Evolutionary conservation across 805 yeast genomes (phyloP).

Genomic region (Tetrapisispora phaffii): DNA sequence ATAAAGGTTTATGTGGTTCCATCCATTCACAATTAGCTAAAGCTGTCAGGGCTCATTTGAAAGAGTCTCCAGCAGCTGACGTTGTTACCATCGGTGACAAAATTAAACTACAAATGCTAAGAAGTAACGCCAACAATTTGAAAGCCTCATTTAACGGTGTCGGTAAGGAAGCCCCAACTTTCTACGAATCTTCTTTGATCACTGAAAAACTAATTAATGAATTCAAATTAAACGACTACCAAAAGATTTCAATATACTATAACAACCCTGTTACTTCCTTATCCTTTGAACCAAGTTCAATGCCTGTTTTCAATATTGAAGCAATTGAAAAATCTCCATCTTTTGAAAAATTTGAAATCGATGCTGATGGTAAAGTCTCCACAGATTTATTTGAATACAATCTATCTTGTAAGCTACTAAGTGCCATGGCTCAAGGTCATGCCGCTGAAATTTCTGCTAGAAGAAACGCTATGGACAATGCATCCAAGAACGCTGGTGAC

Average conservation of each 20-base stretch:
- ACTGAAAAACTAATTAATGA: slow-evolving; percentile 70
- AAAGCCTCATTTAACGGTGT: slow-evolving; percentile 77
- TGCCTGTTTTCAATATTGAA: slow-evolving; percentile 56
- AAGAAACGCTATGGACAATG: slow-evolving; percentile 99
- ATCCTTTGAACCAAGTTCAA: slow-evolving; percentile 73
- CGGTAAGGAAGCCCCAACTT: slow-evolving; percentile 96
- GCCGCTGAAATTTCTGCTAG: slow-evolving; percentile 97
- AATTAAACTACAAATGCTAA: slow-evolving; percentile 75
- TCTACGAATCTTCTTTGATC: slow-evolving; percentile 78
- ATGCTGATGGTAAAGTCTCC: slow-evolving; percentile 58
- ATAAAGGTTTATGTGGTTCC: slow-evolving; percentile 98
- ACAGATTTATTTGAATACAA: slow-evolving; percentile 75
- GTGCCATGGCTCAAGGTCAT: slow-evolving; percentile 95
- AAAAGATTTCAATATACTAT: slow-evolving; percentile 70
- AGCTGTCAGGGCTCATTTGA: slow-evolving; percentile 63
- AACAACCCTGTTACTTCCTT: slow-evolving; percentile 83
- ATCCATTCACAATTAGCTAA: slow-evolving; percentile 93
- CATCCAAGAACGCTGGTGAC: slow-evolving; percentile 98
- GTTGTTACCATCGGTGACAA: slow-evolving; percentile 91
- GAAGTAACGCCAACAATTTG: slow-evolving; percentile 65
- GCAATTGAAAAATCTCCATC: slow-evolving; percentile 79
- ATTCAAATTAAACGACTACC: slow-evolving; percentile 39
- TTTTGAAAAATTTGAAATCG: slow-evolving; percentile 71
- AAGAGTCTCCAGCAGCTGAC: slow-evolving; percentile 58
- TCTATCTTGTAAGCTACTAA: slow-evolving; percentile 77